These are phyloP conservation scores for Pseudogymnoascus sp. DNA, from an alignment of 2,329 filamentous ascomycete genomes.

Conservation along the genomic window DNA sequence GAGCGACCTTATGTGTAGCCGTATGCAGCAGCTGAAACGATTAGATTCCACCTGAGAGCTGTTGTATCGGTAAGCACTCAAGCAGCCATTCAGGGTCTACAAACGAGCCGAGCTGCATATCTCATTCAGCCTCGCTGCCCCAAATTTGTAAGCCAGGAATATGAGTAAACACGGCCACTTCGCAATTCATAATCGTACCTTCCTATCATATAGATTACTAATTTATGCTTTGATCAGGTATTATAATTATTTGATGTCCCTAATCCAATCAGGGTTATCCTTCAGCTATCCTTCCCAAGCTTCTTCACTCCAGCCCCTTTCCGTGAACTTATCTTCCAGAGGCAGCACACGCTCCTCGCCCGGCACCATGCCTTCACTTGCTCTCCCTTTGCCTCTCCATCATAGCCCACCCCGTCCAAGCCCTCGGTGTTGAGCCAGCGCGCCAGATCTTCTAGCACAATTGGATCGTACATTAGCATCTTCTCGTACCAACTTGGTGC, in stretches of 20 bases:
- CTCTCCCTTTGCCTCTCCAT: conserved; percentile 52
- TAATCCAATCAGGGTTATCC: background rate
- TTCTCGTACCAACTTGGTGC: conserved; percentile 78
- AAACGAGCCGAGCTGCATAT: too few relatives aligned
- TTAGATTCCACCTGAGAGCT: background rate
- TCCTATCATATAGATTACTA: background rate
- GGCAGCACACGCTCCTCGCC: conserved; percentile 74
- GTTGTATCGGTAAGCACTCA: background rate
- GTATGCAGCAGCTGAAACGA: background rate
- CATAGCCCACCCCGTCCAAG: conserved; percentile 54
- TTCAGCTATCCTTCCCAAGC: background rate
- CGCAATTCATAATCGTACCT: background rate
- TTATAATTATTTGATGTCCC: background rate
- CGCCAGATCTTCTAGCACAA: conserved; percentile 78
- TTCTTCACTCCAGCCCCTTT: conserved; percentile 3
- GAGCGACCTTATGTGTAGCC: background rate
- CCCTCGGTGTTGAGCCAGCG: conserved; percentile 72
- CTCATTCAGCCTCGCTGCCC: background rate
- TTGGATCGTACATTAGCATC: conserved; percentile 87
- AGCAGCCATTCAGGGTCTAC: background rate
- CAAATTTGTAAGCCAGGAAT: background rate
- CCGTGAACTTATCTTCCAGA: conserved; percentile 49
- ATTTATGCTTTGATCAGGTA: background rate
- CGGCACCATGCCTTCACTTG: conserved; percentile 89
- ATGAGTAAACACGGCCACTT: background rate